These are phyloP conservation scores for Eragrostis nindensis DNA, from an alignment of 176 grass and related monocot species.

Conservation along the genomic window DNA sequence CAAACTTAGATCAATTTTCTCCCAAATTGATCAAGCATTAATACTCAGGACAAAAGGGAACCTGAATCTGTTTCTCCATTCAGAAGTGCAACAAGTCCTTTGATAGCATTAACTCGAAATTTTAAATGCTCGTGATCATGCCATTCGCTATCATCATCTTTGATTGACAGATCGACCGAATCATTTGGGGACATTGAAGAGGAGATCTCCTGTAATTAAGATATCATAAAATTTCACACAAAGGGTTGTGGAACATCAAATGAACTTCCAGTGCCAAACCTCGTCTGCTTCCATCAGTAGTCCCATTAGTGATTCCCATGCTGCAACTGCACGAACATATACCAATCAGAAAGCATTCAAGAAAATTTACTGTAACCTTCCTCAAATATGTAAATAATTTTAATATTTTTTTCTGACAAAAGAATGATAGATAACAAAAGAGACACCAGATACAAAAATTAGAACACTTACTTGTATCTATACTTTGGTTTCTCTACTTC, in stretches of 20 bases:
- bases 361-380: constrained; percentile 11
- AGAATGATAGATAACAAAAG: background rate
- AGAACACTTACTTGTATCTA: background rate
- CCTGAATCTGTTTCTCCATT: constrained; percentile 83
- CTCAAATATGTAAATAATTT: background rate
- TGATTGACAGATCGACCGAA: constrained; percentile 52
- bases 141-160: constrained; percentile 38
- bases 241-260: constrained; percentile 1
- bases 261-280: constrained; percentile 49
- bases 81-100: constrained; percentile 74
- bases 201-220: constrained; percentile 55
- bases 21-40: constrained; percentile 5
- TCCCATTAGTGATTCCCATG: constrained; percentile 75
- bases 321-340: constrained; percentile 67
- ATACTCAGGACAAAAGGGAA: constrained; percentile 26
- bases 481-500: background rate
- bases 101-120: constrained; percentile 68
- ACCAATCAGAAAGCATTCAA: constrained; percentile 39
- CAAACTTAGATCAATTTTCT: constrained; percentile 22
- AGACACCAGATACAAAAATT: constrained; percentile 1
- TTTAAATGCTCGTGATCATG: constrained; percentile 52
- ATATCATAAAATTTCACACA: constrained; percentile 44
- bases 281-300: constrained; percentile 68
- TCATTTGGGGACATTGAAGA: constrained; percentile 55
- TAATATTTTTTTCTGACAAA: background rate